Base-by-base conservation (phyloP, 306 rosid genomes). In the Begonia loranthoides region DNA sequence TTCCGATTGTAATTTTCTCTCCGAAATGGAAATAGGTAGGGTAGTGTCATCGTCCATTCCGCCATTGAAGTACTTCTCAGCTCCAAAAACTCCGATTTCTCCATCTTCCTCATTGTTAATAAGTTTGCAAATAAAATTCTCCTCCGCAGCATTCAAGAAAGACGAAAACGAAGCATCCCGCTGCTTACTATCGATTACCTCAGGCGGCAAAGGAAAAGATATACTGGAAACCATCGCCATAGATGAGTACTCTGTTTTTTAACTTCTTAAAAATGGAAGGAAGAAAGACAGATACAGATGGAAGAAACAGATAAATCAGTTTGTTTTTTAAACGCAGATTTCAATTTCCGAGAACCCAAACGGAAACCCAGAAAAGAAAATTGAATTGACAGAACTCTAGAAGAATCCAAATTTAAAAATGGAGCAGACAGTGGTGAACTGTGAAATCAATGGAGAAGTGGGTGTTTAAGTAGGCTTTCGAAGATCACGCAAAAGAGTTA, bases 41-140 rank as follows among this genome's bases (percentile, higher is more conserved):
- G 76, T 67, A 40, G 60, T 58, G 10, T 65, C 67, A 14, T 52
- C 51, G 17, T 73, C 70, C 33, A 72, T 62, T 22, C 48, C 77
- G 58, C 88, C 99, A 60, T 80, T 83, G 87, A 92, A 92, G 81
- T 92, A 92, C 58, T 92, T 92, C 50, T 80, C 87, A 24, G 99
- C 99, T 14, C 72, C 72, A 60, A 92, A 92, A 0, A 92, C 88
- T 50, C 79, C 99, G 45, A 92, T 92, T 62, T 92, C 96, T 52
- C 65, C 93, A 45, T 76, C 79, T 8, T 82, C 82, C 56, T 76
- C 92, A 61, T 75, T 2, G 36, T 7, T 28, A 5, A 28, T 8
- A 28, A 28, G 9, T 0, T 5, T 28, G 36, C 36, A 51, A 17
- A n/a, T 11, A 6, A 43, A n/a, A 43, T 43, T 43, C 47, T 43